phyloP scores from a whole-genome alignment of 495 filamentous ascomycete genomes.

The Apiosordaria backusii region DNA sequence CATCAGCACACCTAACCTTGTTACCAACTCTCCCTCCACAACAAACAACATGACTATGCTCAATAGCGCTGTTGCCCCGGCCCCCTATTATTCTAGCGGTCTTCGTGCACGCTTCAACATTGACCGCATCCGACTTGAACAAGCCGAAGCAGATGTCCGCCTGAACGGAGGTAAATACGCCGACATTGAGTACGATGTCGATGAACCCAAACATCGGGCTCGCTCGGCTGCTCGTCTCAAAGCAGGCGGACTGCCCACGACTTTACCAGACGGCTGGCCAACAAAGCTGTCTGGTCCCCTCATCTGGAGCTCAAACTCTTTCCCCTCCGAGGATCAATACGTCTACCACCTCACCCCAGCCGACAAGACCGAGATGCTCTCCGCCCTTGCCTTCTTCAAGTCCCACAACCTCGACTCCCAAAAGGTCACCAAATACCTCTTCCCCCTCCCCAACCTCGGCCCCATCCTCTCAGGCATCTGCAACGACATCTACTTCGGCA shows the following conservation, averaged over 20 bases:
- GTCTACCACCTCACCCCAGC: slow-evolving; percentile 23
- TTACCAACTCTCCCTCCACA: not conserved
- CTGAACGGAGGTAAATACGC: slow-evolving; percentile 11
- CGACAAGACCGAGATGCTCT: slow-evolving; percentile 25
- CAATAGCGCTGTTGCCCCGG: not conserved
- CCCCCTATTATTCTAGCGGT: slow-evolving; percentile 26
- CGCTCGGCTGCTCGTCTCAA: slow-evolving; percentile 19
- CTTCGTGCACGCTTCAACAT: slow-evolving; percentile 26
- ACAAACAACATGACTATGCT: not conserved
- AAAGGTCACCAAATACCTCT: slow-evolving; percentile 23
- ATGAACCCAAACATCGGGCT: slow-evolving; percentile 24
- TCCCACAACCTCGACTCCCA: slow-evolving; percentile 17
- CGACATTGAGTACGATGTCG: slow-evolving; percentile 26
- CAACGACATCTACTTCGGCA: slow-evolving; percentile 39
- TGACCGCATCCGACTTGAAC: slow-evolving; percentile 25
- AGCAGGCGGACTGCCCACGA: slow-evolving; percentile 22
- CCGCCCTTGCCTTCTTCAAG: slow-evolving; percentile 22
- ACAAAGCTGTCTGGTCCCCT: slow-evolving; percentile 23
- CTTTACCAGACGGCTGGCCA: slow-evolving; percentile 24
- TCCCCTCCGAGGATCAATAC: slow-evolving; percentile 23
- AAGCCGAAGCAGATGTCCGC: slow-evolving; percentile 13
- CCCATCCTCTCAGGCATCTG: slow-evolving; percentile 16
- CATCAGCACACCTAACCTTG: not conserved
- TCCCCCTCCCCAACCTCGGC: slow-evolving; percentile 25
- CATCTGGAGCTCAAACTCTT: slow-evolving; percentile 20